Base-by-base conservation (phyloP, 1,284 basidiomycete genomes). In the Melampsora occidentalis region DNA sequence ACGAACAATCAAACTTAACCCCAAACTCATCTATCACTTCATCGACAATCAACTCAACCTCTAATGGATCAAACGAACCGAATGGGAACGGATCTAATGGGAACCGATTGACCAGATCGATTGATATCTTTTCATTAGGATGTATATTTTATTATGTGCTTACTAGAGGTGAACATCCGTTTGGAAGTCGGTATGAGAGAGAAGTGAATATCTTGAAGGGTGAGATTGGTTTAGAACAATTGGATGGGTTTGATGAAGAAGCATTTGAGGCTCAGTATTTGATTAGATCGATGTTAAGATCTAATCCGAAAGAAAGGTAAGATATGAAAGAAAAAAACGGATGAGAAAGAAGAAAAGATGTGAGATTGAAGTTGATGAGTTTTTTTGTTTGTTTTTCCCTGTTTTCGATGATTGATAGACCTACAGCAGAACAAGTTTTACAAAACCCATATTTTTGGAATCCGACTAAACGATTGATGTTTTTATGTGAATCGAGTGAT, bases 381-480 rank as follows among this genome's bases (percentile, higher is more conserved):
- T n/a, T 35, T 57, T 46, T 9, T 12, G 28, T 62, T 62, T 31
- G 48, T 28, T 66, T 48, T 35, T 66, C n/a, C n/a, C n/a, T n/a
- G n/a, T n/a, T n/a, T n/a, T n/a, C n/a, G n/a, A n/a, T n/a, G n/a
- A n/a, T n/a, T n/a, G n/a, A 79, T 73, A 94, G 96, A 80, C 96
- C 95, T 0, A 90, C 93, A 78, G 97, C 95, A 3, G 88, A 88
- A 14, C 89, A 89, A 48, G 93, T 92, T 82, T 86, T 98, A 22
- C 86, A 91, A 31, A 95, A 99, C 84, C 96, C 96, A 0, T 97
- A 93, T 86, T 99, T 98, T 86, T 99, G 96, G 97, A 90, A 92
- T 78, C 86, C 94, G 0, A 89, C 87, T 16, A 90, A 91, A 79
- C 88, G 95, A 48, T 85, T 99, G 2, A 89, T 88, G 65, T 99